Evolutionary conservation across 202 grass and related monocot genomes (phyloP).

Genomic region (Elaeis oleifera): DNA sequence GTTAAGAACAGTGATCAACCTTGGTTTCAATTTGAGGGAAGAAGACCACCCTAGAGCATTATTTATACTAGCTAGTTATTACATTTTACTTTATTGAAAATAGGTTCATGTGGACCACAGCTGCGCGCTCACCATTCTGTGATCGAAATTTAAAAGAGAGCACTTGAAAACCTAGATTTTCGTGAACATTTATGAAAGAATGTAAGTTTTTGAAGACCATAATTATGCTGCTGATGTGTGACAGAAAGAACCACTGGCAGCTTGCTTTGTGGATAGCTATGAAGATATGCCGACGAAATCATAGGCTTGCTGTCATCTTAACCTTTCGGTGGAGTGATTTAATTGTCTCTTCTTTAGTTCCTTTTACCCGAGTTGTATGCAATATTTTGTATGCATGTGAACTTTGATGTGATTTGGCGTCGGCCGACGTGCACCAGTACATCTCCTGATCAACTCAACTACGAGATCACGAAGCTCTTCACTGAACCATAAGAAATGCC

Average conservation of each 20-base stretch:
- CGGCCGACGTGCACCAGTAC: neutral
- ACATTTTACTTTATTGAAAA: neutral
- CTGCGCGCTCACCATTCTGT: conserved; percentile 10
- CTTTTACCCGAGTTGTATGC: neutral
- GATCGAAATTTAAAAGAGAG: conserved; percentile 19
- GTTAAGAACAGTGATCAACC: conserved; percentile 16
- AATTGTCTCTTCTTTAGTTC: too few relatives aligned
- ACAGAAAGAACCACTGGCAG: conserved; percentile 3
- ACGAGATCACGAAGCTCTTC: neutral
- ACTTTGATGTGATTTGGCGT: conserved; percentile 19
- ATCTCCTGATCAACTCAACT: neutral
- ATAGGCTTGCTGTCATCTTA: conserved; percentile 10
- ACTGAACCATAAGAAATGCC: neutral
- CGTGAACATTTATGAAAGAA: conserved; percentile 26
- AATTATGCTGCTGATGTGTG: neutral
- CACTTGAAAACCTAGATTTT: conserved; percentile 38
- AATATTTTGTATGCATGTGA: conserved; percentile 25
- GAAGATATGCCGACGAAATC: conserved; percentile 17
- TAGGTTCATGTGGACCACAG: conserved; percentile 7
- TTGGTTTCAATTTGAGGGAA: conserved; percentile 6
- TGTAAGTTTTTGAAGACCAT: conserved; percentile 20
- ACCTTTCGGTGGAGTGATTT: too few relatives aligned
- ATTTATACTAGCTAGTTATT: conserved; percentile 28
- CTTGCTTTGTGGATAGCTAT: conserved; percentile 15
- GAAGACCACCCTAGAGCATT: neutral